phyloP scores from a whole-genome alignment of 1,139 yeast genomes.

The Diutina siamensis region DNA sequence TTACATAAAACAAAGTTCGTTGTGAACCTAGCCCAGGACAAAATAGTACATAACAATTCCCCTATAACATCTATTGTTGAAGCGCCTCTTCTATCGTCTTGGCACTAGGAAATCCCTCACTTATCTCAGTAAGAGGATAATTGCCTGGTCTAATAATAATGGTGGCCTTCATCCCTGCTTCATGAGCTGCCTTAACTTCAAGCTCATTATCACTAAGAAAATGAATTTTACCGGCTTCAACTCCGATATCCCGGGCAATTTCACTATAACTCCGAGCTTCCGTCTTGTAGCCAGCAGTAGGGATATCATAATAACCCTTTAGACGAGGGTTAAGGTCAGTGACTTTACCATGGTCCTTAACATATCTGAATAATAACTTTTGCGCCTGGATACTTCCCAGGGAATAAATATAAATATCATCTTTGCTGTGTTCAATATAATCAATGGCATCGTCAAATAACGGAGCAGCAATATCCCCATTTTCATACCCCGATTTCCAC shows the following conservation, averaged over 20 bases:
- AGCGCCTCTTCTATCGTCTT: too few species aligned
- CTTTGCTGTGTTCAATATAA: constrained; percentile 31
- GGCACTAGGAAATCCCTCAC: too few species aligned
- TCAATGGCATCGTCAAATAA: constrained; percentile 62
- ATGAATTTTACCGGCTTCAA: constrained; percentile 25
- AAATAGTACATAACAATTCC: too few species aligned
- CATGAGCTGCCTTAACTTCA: constrained; percentile 63
- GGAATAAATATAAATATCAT: constrained; percentile 61
- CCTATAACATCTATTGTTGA: too few species aligned
- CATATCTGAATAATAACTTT: constrained; percentile 60
- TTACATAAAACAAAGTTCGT: too few species aligned
- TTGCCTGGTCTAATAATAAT: constrained; percentile 74
- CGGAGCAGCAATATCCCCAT: constrained; percentile 70
- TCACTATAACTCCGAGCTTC: constrained; percentile 44
- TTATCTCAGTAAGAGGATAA: constrained; percentile 32
- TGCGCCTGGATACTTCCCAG: constrained; percentile 91
- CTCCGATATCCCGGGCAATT: constrained; percentile 40
- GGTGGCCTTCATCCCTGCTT: constrained; percentile 48
- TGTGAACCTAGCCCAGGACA: too few species aligned
- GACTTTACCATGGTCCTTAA: constrained; percentile 19
- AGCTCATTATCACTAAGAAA: constrained; percentile 68
- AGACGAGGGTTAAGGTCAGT: constrained; percentile 42
- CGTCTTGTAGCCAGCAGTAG: constrained; percentile 68
- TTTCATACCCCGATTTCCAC: constrained; percentile 71
- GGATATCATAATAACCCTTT: constrained; percentile 72